phyloP scores from a whole-genome alignment of 129 eudicot genomes.

The Logfia minima region DNA sequence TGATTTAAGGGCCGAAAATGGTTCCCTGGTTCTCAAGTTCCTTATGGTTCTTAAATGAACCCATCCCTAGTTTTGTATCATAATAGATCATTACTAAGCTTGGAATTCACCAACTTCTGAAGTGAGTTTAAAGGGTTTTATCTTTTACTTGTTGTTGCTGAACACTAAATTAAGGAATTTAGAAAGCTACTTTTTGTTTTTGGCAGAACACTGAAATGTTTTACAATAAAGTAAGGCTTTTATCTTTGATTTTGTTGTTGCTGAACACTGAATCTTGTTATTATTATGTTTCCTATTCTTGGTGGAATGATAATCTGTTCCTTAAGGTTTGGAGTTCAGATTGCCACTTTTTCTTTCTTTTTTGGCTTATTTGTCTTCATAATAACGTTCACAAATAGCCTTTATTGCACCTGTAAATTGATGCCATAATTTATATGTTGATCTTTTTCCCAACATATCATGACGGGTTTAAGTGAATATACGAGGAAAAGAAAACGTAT shows the following conservation, averaged over 20 bases:
- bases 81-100: background rate
- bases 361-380: background rate
- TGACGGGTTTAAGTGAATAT: background rate
- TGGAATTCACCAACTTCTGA: background rate
- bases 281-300: background rate
- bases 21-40: background rate
- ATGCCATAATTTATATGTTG: background rate
- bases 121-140: background rate
- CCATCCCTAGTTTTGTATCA: background rate
- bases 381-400: background rate
- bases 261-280: slow-evolving; percentile 3
- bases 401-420: too few relatives aligned
- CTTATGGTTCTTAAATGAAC: background rate
- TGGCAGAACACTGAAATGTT: background rate
- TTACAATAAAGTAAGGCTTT: background rate
- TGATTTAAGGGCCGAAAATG: background rate
- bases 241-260: background rate
- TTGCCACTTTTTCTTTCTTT: background rate
- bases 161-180: background rate
- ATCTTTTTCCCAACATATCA: background rate
- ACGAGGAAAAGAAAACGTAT: background rate
- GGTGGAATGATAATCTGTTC: background rate
- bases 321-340: background rate
- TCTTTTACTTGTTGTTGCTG: background rate
- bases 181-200: background rate